Evolutionary conservation across 768 basidiomycete genomes (phyloP).

Genomic region (Leccinum disarticulatum): DNA sequence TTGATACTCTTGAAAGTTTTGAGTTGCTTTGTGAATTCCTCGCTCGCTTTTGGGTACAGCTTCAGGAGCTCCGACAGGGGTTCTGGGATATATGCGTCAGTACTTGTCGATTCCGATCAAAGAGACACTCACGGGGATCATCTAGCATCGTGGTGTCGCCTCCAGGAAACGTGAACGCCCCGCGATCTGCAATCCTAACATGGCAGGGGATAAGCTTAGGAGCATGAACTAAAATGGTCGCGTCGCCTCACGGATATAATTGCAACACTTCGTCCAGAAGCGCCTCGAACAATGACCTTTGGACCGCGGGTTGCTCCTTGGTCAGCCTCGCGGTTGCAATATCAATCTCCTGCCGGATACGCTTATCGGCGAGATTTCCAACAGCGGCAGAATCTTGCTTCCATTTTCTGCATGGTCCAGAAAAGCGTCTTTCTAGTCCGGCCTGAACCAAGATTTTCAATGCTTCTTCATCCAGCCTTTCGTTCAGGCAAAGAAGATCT

Average conservation of each 20-base stretch:
- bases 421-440: slow-evolving; percentile 33
- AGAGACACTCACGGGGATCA: slow-evolving; percentile 7
- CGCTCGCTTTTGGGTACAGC: slow-evolving; percentile 16
- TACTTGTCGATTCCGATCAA: neutral
- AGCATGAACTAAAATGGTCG: neutral
- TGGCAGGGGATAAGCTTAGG: neutral
- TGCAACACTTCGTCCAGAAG: slow-evolving; percentile 22
- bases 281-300: slow-evolving; percentile 25
- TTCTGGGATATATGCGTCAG: slow-evolving; percentile 1
- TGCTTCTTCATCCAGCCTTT: slow-evolving; percentile 24
- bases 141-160: neutral
- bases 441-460: slow-evolving; percentile 26
- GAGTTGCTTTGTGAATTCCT: neutral
- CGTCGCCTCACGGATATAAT: slow-evolving; percentile 33
- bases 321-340: neutral
- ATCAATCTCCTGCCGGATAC: neutral
- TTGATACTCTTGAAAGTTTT: slow-evolving; percentile 9
- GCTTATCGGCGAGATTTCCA: neutral
- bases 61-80: slow-evolving; percentile 3
- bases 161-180: slow-evolving; percentile 4
- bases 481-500: slow-evolving; percentile 25
- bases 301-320: slow-evolving; percentile 6
- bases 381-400: slow-evolving; percentile 11
- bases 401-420: slow-evolving; percentile 24
- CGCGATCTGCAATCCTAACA: slow-evolving; percentile 19